These are phyloP conservation scores for Dothidotthia symphoricarpi DNA, from an alignment of 2,329 filamentous ascomycete species.

Conservation along the genomic window DNA sequence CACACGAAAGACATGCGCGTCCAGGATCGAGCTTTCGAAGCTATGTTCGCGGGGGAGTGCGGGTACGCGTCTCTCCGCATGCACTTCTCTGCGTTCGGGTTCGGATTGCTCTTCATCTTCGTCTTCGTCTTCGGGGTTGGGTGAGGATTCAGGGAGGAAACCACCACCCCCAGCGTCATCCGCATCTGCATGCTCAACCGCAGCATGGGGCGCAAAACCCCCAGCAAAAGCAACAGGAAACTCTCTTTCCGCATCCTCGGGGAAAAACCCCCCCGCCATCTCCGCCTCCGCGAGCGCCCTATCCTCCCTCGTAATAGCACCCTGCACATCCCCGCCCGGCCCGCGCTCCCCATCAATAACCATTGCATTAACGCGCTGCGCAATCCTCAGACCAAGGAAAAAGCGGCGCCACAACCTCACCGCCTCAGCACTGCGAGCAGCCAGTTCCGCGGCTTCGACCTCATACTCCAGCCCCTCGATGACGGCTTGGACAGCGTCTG, in stretches of 20 bases:
- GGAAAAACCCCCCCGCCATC: conserved; percentile 42
- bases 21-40: conserved; percentile 32
- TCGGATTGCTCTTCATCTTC: conserved; percentile 14
- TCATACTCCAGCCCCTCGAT: conserved; percentile 67
- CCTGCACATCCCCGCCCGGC: conserved; percentile 28
- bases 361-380: conserved; percentile 66
- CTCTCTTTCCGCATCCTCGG: conserved; percentile 8
- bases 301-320: conserved; percentile 31
- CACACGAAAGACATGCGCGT: conserved; percentile 28
- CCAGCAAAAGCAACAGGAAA: conserved; percentile 15
- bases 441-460: conserved; percentile 61
- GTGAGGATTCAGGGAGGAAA: no score
- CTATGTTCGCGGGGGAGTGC: conserved; percentile 37
- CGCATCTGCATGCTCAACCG: background rate
- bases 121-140: conserved; percentile 10
- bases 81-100: no score
- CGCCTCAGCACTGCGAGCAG: conserved; percentile 51
- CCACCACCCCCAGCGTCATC: no score
- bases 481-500: conserved; percentile 69
- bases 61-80: conserved; percentile 1
- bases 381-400: conserved; percentile 63
- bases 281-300: conserved; percentile 28
- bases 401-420: conserved; percentile 61
- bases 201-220: conserved; percentile 22
- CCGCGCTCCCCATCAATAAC: conserved; percentile 37